A percentile compares a stretch with the other conserved stretches of the same genome.
phyloP scores from a whole-genome alignment of 371 early-diverging fungal species.

The Apophysomyces variabilis region DNA sequence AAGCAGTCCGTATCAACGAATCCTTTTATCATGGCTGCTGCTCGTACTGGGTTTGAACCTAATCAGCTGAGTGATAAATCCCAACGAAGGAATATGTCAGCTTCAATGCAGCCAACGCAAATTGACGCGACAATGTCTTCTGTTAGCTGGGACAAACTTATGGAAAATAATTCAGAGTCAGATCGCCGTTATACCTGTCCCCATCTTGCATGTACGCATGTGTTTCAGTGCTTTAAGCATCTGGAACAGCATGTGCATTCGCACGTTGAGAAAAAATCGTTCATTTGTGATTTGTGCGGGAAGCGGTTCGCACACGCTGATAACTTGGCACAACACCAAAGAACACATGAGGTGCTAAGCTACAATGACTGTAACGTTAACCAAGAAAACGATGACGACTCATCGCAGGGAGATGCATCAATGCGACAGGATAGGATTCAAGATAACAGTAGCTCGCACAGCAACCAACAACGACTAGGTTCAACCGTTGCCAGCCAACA shows the following conservation, averaged over 20 bases:
- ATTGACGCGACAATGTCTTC: not conserved
- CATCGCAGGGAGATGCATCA: slow-evolving; percentile 20
- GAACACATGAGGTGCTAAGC: slow-evolving; percentile 8
- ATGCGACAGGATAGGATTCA: not conserved
- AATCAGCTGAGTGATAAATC: not conserved
- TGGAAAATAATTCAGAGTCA: not conserved
- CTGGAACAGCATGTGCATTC: not conserved
- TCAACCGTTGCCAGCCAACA: not conserved
- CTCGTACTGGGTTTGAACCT: slow-evolving; percentile 31
- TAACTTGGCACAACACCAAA: slow-evolving; percentile 20
- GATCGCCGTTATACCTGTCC: not conserved
- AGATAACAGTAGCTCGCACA: slow-evolving; percentile 1
- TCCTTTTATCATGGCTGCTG: slow-evolving; percentile 45
- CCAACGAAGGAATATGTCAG: not conserved
- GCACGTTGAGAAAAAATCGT: not conserved
- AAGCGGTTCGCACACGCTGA: slow-evolving; percentile 24
- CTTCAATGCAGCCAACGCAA: not conserved
- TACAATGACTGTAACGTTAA: slow-evolving; percentile 8
- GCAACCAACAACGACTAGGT: slow-evolving; percentile 10
- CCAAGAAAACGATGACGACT: slow-evolving; percentile 20
- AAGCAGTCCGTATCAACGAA: slow-evolving; percentile 16
- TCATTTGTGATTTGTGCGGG: slow-evolving; percentile 27
- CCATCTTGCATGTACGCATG: not conserved
- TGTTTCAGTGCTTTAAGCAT: not conserved
- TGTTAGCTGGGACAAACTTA: not conserved